Evolutionary conservation across 108 stramenopile species (phyloP).

Genomic region (Nannochloropsis gaditana): DNA sequence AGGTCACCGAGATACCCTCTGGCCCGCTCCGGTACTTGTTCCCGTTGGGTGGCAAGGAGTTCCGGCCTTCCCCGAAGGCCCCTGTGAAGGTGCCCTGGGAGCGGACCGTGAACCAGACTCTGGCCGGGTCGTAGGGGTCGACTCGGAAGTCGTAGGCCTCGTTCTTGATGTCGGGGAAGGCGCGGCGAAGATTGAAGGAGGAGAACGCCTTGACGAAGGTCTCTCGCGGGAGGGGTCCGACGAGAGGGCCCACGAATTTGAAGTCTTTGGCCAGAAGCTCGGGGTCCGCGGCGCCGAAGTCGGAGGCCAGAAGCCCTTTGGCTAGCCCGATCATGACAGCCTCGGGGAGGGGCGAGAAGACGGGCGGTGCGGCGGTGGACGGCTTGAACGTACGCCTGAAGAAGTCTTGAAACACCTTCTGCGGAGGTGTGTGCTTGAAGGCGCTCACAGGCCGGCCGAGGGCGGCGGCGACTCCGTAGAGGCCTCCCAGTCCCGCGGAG

Average conservation of each 20-base stretch:
- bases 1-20: constrained; percentile 49
- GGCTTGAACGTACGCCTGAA: constrained; percentile 34
- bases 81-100: constrained; percentile 39
- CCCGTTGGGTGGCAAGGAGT: constrained; percentile 15
- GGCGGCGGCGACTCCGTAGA: constrained; percentile 42
- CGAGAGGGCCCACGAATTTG: constrained; percentile 43
- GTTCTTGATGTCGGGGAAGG: constrained; percentile 40
- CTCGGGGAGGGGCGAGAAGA: constrained; percentile 23
- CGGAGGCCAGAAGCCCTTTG: background rate
- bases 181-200: constrained; percentile 22
- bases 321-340: constrained; percentile 36
- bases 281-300: background rate
- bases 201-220: constrained; percentile 25
- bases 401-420: constrained; percentile 31
- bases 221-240: constrained; percentile 45
- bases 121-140: constrained; percentile 50
- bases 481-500: constrained; percentile 30
- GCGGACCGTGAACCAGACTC: constrained; percentile 42
- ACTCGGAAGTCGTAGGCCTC: constrained; percentile 48
- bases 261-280: constrained; percentile 45
- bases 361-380: background rate
- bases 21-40: constrained; percentile 30
- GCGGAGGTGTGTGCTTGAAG: constrained; percentile 35
- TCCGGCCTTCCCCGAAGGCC: constrained; percentile 27
- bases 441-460: constrained; percentile 34